phyloP scores from a whole-genome alignment of 2,329 filamentous ascomycete genomes.

The Nemania abortiva region DNA sequence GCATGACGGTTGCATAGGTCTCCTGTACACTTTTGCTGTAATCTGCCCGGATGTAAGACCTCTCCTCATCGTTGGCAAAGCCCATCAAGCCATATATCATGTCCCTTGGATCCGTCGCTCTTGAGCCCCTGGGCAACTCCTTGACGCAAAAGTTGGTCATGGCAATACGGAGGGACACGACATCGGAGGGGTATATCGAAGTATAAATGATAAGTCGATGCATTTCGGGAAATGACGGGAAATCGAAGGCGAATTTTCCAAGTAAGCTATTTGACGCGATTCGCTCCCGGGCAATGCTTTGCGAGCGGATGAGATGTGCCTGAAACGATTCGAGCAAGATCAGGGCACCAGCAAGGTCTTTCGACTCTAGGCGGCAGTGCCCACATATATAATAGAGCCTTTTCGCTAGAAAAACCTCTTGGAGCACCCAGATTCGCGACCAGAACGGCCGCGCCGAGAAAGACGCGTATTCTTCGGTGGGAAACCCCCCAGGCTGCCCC shows the following conservation, averaged over 20 bases:
- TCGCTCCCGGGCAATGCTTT: background rate
- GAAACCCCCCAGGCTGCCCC: slow-evolving; percentile 14
- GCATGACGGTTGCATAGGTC: slow-evolving; percentile 12
- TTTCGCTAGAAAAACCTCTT: slow-evolving; percentile 32
- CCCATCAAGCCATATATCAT: slow-evolving; percentile 36
- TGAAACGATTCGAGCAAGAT: slow-evolving; percentile 33
- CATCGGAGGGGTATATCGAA: slow-evolving; percentile 28
- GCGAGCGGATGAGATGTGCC: slow-evolving; percentile 14
- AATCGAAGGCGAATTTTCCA: slow-evolving; percentile 14
- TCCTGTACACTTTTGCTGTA: slow-evolving; percentile 29
- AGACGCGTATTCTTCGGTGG: slow-evolving; percentile 20
- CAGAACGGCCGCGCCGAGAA: slow-evolving; percentile 29
- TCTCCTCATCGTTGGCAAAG: slow-evolving; percentile 30
- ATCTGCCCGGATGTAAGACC: slow-evolving; percentile 26
- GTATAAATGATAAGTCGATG: slow-evolving; percentile 32
- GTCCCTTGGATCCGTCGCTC: slow-evolving; percentile 30
- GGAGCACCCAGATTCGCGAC: slow-evolving; percentile 36
- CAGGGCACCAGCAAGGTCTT: slow-evolving; percentile 24
- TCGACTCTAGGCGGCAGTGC: slow-evolving; percentile 10
- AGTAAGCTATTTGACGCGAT: slow-evolving; percentile 3
- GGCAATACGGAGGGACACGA: slow-evolving; percentile 32
- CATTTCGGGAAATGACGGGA: slow-evolving; percentile 29
- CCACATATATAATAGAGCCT: slow-evolving; percentile 31
- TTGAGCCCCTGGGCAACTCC: slow-evolving; percentile 33
- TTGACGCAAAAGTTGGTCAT: slow-evolving; percentile 39